Conservation (phyloP, 768 basidiomycete genomes). For the Hygrocybe coccinea region DNA sequence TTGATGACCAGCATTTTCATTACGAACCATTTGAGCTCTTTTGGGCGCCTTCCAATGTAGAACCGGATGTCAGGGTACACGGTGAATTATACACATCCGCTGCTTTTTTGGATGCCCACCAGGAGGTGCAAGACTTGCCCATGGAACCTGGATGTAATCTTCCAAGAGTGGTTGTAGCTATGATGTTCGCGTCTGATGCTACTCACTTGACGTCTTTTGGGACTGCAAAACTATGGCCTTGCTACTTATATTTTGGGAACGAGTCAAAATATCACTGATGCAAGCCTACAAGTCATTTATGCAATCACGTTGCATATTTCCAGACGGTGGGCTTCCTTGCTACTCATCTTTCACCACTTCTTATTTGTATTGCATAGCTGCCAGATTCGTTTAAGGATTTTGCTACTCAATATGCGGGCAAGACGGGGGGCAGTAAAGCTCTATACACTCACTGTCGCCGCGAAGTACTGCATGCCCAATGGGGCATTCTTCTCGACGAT, state of each 20-base stretch:
- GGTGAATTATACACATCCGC: constrained; percentile 3
- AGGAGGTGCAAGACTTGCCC: constrained; percentile 6
- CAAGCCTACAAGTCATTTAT: not conserved
- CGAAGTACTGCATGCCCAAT: constrained; percentile 5
- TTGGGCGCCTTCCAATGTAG: not conserved
- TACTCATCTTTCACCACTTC: not conserved
- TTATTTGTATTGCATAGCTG: not conserved
- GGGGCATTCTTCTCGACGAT: constrained; percentile 22
- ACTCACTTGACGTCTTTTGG: constrained; percentile 15
- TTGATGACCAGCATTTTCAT: not conserved
- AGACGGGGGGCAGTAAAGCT: not conserved
- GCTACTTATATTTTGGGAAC: constrained; percentile 13
- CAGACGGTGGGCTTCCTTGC: constrained; percentile 2
- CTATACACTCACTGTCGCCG: constrained; percentile 5
- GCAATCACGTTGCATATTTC: constrained; percentile 9
- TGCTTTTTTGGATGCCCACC: constrained; percentile 6
- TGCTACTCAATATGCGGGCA: not conserved
- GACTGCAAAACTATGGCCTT: constrained; percentile 10
- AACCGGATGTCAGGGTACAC: not conserved
- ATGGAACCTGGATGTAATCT: constrained; percentile 9
- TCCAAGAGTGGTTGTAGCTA: constrained; percentile 10
- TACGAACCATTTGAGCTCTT: constrained; percentile 2
- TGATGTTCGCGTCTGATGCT: constrained; percentile 15
- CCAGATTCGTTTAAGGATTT: constrained; percentile 3
- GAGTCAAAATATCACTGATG: constrained; percentile 10